Evolutionary conservation across 2,329 filamentous ascomycete species (phyloP), one percentile per base, ranked within the genome.

Genomic region (Phialophora tarda): DNA sequence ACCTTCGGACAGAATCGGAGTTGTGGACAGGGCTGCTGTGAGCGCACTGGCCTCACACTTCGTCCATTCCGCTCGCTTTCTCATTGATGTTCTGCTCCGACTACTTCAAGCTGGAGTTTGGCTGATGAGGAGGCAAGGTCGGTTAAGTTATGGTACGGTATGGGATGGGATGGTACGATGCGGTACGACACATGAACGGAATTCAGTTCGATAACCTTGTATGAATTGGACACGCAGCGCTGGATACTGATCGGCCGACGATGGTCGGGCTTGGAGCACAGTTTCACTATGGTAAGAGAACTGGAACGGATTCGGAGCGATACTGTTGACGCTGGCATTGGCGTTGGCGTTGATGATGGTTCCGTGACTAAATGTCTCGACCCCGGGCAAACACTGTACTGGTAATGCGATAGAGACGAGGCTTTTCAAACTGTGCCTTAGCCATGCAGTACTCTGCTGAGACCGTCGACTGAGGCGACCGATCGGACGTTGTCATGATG

Each of bases 131-230:
- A 44, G 38, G 38, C 17, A 44, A 44, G 38, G 14, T 8, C 17
- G 6, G 38, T 21, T n/a, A 44, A 44, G 38, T 5, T 44, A 44
- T 44, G 38, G 17, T n/a, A 44, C 2, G 38, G 38, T 7, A 44
- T 44, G 38, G 38, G 8, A n/a, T 44, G 38, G 38, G 17, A 44
- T 8, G 38, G 50, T 41, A 61, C 23, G 59, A 30, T 34, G 32
- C 30, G 48, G 30, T 61, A 61, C 51, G 59, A 41, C n/a, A 28
- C 32, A 53, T 53, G 47, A 44, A 28, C 14, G 21, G 23, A 53
- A 28, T 23, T 34, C 32, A 53, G 26, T 53, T n/a, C 59, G 59
- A 48, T 30, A 44, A 59, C 30, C 55, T 59, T 64, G 53, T 50
- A 54, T 59, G 50, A 51, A 38, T 26, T 41, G n/a, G 38, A 38